These are phyloP conservation scores for Heritiera littoralis DNA, from an alignment of 345 rosid species.

Conservation along the genomic window DNA sequence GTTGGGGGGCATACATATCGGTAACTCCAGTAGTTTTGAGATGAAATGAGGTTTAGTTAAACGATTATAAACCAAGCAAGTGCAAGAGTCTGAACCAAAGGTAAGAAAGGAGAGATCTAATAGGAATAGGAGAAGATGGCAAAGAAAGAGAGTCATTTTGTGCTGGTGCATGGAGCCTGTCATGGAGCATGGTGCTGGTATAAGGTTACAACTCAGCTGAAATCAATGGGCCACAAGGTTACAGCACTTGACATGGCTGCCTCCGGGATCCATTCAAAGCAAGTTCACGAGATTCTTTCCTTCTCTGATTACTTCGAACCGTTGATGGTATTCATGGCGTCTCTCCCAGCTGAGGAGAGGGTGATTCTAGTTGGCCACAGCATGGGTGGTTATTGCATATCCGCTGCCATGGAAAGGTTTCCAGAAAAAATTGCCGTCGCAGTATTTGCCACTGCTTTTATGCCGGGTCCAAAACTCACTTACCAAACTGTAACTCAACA, in stretches of 20 bases:
- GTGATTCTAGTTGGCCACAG: slow-evolving; percentile 16
- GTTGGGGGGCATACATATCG: background rate
- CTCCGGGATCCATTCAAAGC: slow-evolving; percentile 37
- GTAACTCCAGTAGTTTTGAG: background rate
- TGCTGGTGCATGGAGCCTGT: slow-evolving; percentile 57
- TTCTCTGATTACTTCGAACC: background rate
- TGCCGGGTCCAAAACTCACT: slow-evolving; percentile 47
- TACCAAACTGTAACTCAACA: slow-evolving; percentile 25
- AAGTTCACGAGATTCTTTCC: slow-evolving; percentile 32
- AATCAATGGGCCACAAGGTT: slow-evolving; percentile 46
- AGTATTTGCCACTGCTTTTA: slow-evolving; percentile 47
- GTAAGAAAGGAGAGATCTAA: no score
- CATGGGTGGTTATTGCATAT: slow-evolving; percentile 11
- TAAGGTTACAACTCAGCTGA: slow-evolving; percentile 43
- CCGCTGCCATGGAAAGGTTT: slow-evolving; percentile 57
- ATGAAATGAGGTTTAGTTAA: no score
- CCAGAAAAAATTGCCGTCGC: slow-evolving; percentile 48
- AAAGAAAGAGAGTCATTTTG: slow-evolving; percentile 38
- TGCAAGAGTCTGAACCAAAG: background rate
- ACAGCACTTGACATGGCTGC: slow-evolving; percentile 56
- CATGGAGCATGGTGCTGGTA: slow-evolving; percentile 79
- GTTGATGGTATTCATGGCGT: slow-evolving; percentile 17
- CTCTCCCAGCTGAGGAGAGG: slow-evolving; percentile 9
- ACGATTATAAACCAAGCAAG: background rate
- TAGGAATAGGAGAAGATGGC: background rate